Conservation (phyloP, 1,284 basidiomycete genomes). For the Malassezia restricta region DNA sequence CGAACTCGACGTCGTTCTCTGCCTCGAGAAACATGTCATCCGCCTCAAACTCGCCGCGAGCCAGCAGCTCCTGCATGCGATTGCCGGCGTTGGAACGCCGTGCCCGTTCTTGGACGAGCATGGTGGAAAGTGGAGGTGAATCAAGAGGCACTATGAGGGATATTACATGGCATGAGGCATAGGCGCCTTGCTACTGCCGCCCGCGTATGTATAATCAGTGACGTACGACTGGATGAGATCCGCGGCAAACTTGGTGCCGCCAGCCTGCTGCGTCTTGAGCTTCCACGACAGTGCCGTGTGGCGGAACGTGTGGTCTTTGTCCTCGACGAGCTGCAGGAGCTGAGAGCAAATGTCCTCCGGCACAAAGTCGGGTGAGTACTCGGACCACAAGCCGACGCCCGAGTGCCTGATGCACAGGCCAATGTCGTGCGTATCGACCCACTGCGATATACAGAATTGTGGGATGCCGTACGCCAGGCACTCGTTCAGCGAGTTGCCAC, state of each 20-base stretch:
- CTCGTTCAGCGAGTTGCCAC: slow-evolving; percentile 40
- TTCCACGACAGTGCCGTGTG: slow-evolving; percentile 21
- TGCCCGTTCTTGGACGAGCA: slow-evolving; percentile 9
- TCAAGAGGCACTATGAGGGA: neutral
- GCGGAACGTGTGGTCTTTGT: slow-evolving; percentile 18
- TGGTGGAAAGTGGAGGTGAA: neutral
- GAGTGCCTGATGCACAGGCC: slow-evolving; percentile 21
- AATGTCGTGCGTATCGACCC: slow-evolving; percentile 35
- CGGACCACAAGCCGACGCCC: slow-evolving; percentile 21
- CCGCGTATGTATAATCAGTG: slow-evolving; percentile 3
- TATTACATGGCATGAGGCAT: neutral
- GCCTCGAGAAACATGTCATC: slow-evolving; percentile 39
- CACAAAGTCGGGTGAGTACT: slow-evolving; percentile 19
- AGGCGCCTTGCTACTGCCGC: neutral
- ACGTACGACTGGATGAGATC: slow-evolving; percentile 23
- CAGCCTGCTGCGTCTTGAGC: slow-evolving; percentile 19
- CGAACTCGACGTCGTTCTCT: slow-evolving; percentile 35
- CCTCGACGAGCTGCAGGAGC: slow-evolving; percentile 18
- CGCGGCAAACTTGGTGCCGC: slow-evolving; percentile 23
- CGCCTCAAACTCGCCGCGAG: slow-evolving; percentile 27
- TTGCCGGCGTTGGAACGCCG: slow-evolving; percentile 14
- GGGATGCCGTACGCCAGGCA: slow-evolving; percentile 30
- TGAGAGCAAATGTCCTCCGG: slow-evolving; percentile 20
- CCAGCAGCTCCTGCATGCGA: slow-evolving; percentile 33
- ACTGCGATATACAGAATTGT: slow-evolving; percentile 32